Conservation (phyloP, 23 red algal genomes). For the Gracilaria gracilis region DNA sequence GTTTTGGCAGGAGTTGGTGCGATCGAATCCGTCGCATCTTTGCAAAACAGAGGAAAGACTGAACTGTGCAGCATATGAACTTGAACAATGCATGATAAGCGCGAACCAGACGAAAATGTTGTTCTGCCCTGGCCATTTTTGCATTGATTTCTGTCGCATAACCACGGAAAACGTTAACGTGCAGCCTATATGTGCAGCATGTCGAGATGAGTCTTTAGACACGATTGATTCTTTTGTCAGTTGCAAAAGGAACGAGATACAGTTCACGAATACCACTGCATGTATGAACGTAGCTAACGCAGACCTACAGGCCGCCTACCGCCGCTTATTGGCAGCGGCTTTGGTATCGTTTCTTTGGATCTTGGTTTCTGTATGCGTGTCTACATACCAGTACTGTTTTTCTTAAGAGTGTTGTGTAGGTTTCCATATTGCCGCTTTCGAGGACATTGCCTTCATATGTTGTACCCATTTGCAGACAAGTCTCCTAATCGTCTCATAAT, state of each 20-base stretch:
- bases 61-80: conserved; percentile 27
- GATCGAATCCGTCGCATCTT: conserved; percentile 25
- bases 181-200: conserved; percentile 39
- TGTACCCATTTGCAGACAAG: neutral
- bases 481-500: too few species aligned
- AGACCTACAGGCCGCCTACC: conserved; percentile 28
- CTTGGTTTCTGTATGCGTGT: conserved; percentile 18
- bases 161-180: conserved; percentile 42
- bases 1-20: conserved; percentile 19
- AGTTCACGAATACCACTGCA: neutral
- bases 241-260: conserved; percentile 39
- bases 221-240: neutral
- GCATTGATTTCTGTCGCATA: conserved; percentile 58
- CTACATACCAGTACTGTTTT: conserved; percentile 22
- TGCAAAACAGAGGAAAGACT: conserved; percentile 35
- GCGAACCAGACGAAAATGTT: conserved; percentile 23
- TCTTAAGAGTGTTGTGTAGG: neutral
- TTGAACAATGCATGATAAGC: conserved; percentile 8
- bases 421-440: neutral
- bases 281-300: neutral
- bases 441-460: neutral
- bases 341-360: conserved; percentile 27
- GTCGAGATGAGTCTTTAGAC: neutral
- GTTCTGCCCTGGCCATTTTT: conserved; percentile 64
- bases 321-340: conserved; percentile 15